Percentiles rank a stretch among this genome's conserved stretches.
phyloP scores from a whole-genome alignment of 2,329 filamentous ascomycete species.

The Incumbomyces lentus region DNA sequence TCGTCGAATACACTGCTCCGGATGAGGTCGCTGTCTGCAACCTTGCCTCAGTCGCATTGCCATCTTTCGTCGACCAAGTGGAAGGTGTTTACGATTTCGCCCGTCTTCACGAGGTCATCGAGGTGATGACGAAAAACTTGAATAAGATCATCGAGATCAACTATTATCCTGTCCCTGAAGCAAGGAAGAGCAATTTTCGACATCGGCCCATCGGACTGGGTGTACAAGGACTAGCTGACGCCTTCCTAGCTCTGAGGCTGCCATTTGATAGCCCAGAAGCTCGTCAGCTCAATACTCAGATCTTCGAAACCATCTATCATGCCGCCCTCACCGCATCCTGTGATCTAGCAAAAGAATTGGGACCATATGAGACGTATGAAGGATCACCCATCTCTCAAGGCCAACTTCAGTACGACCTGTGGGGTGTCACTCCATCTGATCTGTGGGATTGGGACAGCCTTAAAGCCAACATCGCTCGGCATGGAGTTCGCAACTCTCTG shows the following conservation, averaged over 20 bases:
- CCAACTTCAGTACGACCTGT: slow-evolving; percentile 97
- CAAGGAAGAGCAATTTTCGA: slow-evolving; percentile 90
- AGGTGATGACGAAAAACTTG: slow-evolving; percentile 86
- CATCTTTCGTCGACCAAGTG: slow-evolving; percentile 79
- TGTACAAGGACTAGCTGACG: slow-evolving; percentile 95
- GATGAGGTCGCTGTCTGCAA: slow-evolving; percentile 99
- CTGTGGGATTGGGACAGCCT: slow-evolving; percentile 93
- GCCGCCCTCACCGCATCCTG: slow-evolving; percentile 82
- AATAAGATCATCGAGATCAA: slow-evolving; percentile 99
- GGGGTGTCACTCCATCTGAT: slow-evolving; percentile 83
- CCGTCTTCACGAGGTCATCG: slow-evolving; percentile 88
- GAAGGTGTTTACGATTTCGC: slow-evolving; percentile 85
- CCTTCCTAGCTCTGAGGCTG: slow-evolving; percentile 91
- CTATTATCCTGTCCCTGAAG: slow-evolving; percentile 94
- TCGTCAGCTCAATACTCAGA: slow-evolving; percentile 88
- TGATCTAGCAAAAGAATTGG: slow-evolving; percentile 71
- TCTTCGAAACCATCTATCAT: slow-evolving; percentile 99
- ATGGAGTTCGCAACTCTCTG: slow-evolving; percentile 90
- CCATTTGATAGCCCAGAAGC: slow-evolving; percentile 96
- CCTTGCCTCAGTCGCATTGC: slow-evolving; percentile 84
- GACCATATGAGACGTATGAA: slow-evolving; percentile 80
- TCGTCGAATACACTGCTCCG: slow-evolving; percentile 91
- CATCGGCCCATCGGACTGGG: slow-evolving; percentile 92
- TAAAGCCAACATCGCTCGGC: slow-evolving; percentile 82
- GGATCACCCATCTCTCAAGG: slow-evolving; percentile 91